Evolutionary conservation across 2,329 filamentous ascomycete genomes (phyloP).

Genomic region (Lachnellula hyalina): DNA sequence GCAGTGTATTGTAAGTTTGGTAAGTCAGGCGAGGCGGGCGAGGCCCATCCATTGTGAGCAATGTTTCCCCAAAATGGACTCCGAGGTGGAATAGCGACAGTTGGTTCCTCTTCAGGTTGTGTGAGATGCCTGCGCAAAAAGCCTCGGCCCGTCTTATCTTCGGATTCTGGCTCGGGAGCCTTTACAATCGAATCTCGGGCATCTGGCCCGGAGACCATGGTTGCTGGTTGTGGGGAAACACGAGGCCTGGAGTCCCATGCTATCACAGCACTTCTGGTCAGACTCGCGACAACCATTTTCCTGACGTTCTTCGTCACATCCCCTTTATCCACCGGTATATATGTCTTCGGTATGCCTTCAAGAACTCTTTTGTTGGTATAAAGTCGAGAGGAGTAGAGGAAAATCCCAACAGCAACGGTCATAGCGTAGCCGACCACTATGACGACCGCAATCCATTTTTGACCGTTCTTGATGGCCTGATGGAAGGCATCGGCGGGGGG

Average conservation of each 20-base stretch:
- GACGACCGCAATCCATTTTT: slow-evolving; percentile 78
- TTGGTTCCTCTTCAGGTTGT: slow-evolving; percentile 16
- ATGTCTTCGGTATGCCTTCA: slow-evolving; percentile 77
- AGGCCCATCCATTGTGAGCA: slow-evolving; percentile 83
- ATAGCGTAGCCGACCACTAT: slow-evolving; percentile 71
- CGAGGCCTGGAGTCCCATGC: slow-evolving; percentile 73
- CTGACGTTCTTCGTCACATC: slow-evolving; percentile 73
- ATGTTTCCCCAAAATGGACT: slow-evolving; percentile 68
- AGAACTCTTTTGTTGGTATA: slow-evolving; percentile 80
- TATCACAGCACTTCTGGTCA: slow-evolving; percentile 73
- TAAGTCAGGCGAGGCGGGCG: slow-evolving; percentile 68
- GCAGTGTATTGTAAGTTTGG: slow-evolving; percentile 77
- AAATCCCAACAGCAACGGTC: slow-evolving; percentile 61
- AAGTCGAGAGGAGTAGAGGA: slow-evolving; percentile 78
- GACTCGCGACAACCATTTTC: slow-evolving; percentile 65
- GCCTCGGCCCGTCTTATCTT: slow-evolving; percentile 6
- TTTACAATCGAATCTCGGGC: slow-evolving; percentile 24
- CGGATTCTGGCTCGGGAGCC: slow-evolving; percentile 9
- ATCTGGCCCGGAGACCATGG: slow-evolving; percentile 25
- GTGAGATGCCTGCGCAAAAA: slow-evolving; percentile 5
- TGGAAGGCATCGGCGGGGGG: slow-evolving; percentile 77
- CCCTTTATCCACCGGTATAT: slow-evolving; percentile 79
- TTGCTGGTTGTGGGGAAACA: slow-evolving; percentile 37
- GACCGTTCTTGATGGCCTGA: slow-evolving; percentile 61
- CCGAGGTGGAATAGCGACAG: slow-evolving; percentile 19